These are phyloP conservation scores for Pugionium dolabratum DNA, from an alignment of 345 rosid species.

Conservation along the genomic window DNA sequence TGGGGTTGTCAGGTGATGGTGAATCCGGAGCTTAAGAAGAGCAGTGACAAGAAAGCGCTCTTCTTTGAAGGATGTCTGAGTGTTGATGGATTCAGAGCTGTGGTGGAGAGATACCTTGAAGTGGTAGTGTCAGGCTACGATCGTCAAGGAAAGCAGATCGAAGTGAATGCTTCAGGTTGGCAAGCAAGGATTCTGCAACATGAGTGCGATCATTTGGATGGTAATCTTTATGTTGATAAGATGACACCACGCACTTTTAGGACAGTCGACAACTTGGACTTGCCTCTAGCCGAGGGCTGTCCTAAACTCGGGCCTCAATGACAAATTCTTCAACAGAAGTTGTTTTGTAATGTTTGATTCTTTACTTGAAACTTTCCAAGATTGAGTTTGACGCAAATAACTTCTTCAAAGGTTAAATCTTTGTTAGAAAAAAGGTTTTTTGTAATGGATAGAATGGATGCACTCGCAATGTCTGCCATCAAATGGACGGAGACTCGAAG, in stretches of 20 bases:
- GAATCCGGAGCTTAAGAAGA: conserved; percentile 75
- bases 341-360: conserved; percentile 13
- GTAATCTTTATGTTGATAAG: conserved; percentile 82
- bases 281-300: conserved; percentile 83
- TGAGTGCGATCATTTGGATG: conserved; percentile 89
- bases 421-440: background rate
- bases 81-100: conserved; percentile 83
- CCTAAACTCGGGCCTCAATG: conserved; percentile 62
- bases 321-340: conserved; percentile 7
- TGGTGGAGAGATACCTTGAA: conserved; percentile 76
- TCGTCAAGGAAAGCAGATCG: conserved; percentile 60
- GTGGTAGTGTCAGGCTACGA: conserved; percentile 78
- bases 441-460: conserved; percentile 45
- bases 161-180: conserved; percentile 89
- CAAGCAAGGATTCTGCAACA: conserved; percentile 90
- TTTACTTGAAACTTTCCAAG: background rate
- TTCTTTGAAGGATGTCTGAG: conserved; percentile 91
- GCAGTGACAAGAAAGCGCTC: conserved; percentile 60
- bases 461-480: conserved; percentile 57
- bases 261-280: conserved; percentile 66
- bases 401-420: background rate
- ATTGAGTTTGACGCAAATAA: background rate
- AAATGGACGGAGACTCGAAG: conserved; percentile 48
- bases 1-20: conserved; percentile 64
- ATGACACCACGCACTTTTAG: conserved; percentile 83